These are phyloP conservation scores for Pistacia atlantica DNA, from an alignment of 345 rosid species.

Conservation along the genomic window DNA sequence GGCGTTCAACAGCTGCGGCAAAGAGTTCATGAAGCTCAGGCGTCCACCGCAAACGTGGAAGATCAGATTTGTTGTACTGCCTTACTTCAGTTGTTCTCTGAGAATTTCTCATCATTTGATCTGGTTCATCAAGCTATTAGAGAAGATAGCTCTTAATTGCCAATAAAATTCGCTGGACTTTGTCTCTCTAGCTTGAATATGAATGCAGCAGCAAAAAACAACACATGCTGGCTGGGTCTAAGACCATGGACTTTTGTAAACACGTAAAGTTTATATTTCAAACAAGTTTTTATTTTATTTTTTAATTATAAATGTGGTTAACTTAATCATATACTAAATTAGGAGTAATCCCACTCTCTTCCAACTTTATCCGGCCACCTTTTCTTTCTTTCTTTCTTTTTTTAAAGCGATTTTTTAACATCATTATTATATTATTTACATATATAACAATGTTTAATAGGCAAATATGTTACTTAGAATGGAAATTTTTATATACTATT, in stretches of 20 bases:
- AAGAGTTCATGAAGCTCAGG: constrained; percentile 48
- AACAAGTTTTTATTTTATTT: background rate
- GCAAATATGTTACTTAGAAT: no score
- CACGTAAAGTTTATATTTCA: background rate
- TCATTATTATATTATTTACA: no score
- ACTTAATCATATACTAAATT: no score
- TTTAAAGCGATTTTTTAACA: no score
- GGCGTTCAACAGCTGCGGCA: constrained; percentile 32
- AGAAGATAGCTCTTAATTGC: background rate
- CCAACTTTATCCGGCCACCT: background rate
- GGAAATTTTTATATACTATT: no score
- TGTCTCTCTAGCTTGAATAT: constrained; percentile 7
- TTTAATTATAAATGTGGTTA: background rate
- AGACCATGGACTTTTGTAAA: constrained; percentile 32
- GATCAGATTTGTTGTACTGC: constrained; percentile 44
- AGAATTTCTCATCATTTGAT: constrained; percentile 16
- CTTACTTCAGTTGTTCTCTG: constrained; percentile 25
- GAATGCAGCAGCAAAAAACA: background rate
- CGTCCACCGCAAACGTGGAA: constrained; percentile 51
- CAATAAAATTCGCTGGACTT: background rate
- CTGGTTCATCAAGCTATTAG: background rate
- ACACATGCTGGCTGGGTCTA: constrained; percentile 23
- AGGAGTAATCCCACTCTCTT: background rate
- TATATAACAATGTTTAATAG: no score
- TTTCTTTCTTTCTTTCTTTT: no score